Evolutionary conservation across 1,284 basidiomycete species (phyloP).

Genomic region (Austropuccinia psidii): DNA sequence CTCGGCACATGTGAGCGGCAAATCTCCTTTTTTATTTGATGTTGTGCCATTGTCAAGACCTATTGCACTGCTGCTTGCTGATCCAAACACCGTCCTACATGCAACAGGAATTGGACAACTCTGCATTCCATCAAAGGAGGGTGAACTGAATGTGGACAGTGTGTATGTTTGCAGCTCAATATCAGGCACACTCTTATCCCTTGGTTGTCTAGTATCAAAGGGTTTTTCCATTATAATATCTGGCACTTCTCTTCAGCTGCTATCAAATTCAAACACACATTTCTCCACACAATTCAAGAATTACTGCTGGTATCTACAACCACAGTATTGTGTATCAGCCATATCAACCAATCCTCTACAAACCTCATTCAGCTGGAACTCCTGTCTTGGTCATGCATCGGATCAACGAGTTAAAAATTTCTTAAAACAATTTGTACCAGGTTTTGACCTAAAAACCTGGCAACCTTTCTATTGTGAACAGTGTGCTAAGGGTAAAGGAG

Average conservation of each 20-base stretch:
- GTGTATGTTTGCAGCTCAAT: not conserved
- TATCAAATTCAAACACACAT: not conserved
- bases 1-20: not conserved
- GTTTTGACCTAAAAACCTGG: not conserved
- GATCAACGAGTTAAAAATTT: not conserved
- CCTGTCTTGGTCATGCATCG: not conserved
- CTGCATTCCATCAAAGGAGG: not conserved
- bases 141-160: not conserved
- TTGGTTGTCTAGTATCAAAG: not conserved
- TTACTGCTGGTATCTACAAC: not conserved
- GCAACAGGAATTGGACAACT: not conserved
- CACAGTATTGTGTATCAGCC: not conserved
- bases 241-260: too few relatives aligned
- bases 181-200: not conserved
- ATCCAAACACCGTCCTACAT: not conserved
- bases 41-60: not conserved
- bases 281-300: not conserved
- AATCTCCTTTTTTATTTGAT: not conserved
- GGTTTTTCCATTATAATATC: too few relatives aligned
- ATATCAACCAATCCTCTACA: not conserved
- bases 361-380: not conserved
- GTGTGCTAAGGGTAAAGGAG: not conserved
- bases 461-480: not conserved
- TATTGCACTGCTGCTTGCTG: not conserved
- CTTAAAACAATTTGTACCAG: not conserved